Evolutionary conservation across 2,329 filamentous ascomycete species (phyloP).

Genomic region (Boeremia lycopersici): DNA sequence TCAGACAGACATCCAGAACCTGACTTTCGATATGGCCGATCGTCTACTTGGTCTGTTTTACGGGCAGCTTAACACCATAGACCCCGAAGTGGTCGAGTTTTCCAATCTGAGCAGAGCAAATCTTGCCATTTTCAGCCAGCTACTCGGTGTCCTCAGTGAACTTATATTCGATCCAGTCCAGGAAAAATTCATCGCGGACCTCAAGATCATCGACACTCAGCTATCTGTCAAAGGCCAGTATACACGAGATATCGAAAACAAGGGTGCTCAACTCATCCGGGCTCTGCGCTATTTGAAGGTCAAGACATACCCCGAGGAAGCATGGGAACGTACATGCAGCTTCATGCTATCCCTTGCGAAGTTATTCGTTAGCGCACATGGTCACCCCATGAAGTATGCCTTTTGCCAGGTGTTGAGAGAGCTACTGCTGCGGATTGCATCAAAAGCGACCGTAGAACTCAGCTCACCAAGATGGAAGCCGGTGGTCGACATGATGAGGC

Average conservation of each 20-base stretch:
- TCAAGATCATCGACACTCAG: slow-evolving; percentile 79
- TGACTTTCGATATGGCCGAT: slow-evolving; percentile 90
- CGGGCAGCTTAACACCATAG: slow-evolving; percentile 87
- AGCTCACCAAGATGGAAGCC: slow-evolving; percentile 84
- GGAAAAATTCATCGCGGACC: slow-evolving; percentile 78
- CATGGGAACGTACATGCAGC: slow-evolving; percentile 86
- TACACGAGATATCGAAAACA: slow-evolving; percentile 74
- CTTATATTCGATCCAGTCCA: slow-evolving; percentile 87
- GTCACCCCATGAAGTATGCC: slow-evolving; percentile 86
- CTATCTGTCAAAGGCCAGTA: slow-evolving; percentile 71
- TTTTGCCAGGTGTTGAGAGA: slow-evolving; percentile 93
- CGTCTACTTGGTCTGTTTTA: slow-evolving; percentile 96
- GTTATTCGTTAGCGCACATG: slow-evolving; percentile 84
- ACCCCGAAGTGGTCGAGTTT: slow-evolving; percentile 76
- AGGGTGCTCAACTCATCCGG: slow-evolving; percentile 83
- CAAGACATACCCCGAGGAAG: slow-evolving; percentile 71
- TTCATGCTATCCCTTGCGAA: slow-evolving; percentile 82
- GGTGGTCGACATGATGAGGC: slow-evolving; percentile 78
- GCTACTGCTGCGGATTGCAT: slow-evolving; percentile 84
- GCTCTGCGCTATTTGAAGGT: slow-evolving; percentile 91
- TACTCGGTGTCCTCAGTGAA: slow-evolving; percentile 95
- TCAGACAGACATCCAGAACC: slow-evolving; percentile 80
- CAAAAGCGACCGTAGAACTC: slow-evolving; percentile 77
- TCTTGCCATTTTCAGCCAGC: slow-evolving; percentile 90
- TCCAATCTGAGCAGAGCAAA: slow-evolving; percentile 89